Conservation (phyloP, 805 yeast genomes). For the Schwanniomyces pseudopolymorphus region DNA sequence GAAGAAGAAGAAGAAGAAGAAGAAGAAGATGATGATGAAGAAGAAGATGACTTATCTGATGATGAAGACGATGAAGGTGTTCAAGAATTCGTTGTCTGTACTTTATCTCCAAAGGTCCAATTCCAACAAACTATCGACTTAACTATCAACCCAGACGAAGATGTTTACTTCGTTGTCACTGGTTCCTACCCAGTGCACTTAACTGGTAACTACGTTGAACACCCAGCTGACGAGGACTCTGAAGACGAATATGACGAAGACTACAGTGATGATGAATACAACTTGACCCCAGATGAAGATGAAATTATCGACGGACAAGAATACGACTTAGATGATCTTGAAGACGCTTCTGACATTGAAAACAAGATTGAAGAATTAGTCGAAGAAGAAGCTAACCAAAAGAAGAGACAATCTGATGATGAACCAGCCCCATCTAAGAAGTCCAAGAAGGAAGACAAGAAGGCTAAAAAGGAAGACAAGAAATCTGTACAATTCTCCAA, state of each 20-base stretch:
- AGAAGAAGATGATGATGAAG: no score
- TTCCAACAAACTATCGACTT: slow-evolving; percentile 90
- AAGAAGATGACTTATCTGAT: no score
- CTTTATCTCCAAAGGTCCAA: slow-evolving; percentile 81
- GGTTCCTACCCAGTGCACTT: slow-evolving; percentile 94
- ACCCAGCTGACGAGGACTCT: slow-evolving; percentile 80
- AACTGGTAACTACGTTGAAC: slow-evolving; percentile 94
- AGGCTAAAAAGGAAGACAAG: slow-evolving; percentile 53
- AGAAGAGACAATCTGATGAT: slow-evolving; percentile 37
- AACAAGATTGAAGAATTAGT: slow-evolving; percentile 72
- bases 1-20: slow-evolving; percentile 54
- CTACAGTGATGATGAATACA: slow-evolving; percentile 47
- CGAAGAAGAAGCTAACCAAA: slow-evolving; percentile 44
- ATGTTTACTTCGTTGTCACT: slow-evolving; percentile 88
- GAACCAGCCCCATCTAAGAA: slow-evolving; percentile 22
- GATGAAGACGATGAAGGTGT: slow-evolving; percentile 67
- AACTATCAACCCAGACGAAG: slow-evolving; percentile 90
- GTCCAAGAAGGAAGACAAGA: slow-evolving; percentile 30
- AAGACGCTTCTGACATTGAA: slow-evolving; percentile 69
- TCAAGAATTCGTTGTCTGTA: slow-evolving; percentile 83
- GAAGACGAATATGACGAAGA: slow-evolving; percentile 53
- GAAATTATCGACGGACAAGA: slow-evolving; percentile 58
- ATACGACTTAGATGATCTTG: slow-evolving; percentile 60
- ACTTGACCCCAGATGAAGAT: slow-evolving; percentile 76
- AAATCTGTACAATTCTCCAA: slow-evolving; percentile 81